Evolutionary conservation across 2,329 filamentous ascomycete species (phyloP).

Genomic region (Aspergillus texensis): DNA sequence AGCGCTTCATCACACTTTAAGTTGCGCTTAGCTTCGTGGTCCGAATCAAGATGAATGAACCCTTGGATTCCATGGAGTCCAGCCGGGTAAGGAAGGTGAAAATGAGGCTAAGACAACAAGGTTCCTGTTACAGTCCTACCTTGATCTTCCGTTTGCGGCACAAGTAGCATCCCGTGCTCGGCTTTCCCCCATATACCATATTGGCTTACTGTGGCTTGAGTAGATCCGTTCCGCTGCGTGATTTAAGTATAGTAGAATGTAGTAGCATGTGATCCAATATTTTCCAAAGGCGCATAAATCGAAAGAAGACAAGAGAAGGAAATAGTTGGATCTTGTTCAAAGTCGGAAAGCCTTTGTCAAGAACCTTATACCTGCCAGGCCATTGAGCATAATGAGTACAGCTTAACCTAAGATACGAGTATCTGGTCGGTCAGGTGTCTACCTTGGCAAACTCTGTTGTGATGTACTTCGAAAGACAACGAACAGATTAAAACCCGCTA

Average conservation of each 20-base stretch:
- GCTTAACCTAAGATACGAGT: neutral
- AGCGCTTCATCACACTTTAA: slow-evolving; percentile 41
- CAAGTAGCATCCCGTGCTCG: slow-evolving; percentile 43
- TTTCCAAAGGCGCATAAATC: neutral
- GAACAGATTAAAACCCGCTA: neutral
- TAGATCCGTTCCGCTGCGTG: neutral
- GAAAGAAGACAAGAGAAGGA: neutral
- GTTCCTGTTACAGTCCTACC: slow-evolving; percentile 27
- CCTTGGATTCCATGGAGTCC: neutral
- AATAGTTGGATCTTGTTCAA: neutral
- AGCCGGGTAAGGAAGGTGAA: neutral
- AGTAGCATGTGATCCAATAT: neutral
- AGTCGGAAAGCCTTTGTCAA: slow-evolving; percentile 5
- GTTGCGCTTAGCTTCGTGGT: slow-evolving; percentile 16
- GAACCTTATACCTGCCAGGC: slow-evolving; percentile 11
- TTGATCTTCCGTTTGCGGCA: slow-evolving; percentile 45
- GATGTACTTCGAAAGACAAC: neutral
- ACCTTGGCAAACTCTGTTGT: neutral
- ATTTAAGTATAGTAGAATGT: neutral
- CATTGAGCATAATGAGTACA: slow-evolving; percentile 15
- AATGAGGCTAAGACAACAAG: neutral
- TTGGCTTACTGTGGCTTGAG: slow-evolving; percentile 8
- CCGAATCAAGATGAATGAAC: neutral
- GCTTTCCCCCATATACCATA: slow-evolving; percentile 47
- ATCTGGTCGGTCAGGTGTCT: neutral